A percentile compares a stretch with the other conserved stretches of the same genome.
Evolutionary conservation across 1,139 yeast species (phyloP).

Genomic region (Kodamaea derodonti): DNA sequence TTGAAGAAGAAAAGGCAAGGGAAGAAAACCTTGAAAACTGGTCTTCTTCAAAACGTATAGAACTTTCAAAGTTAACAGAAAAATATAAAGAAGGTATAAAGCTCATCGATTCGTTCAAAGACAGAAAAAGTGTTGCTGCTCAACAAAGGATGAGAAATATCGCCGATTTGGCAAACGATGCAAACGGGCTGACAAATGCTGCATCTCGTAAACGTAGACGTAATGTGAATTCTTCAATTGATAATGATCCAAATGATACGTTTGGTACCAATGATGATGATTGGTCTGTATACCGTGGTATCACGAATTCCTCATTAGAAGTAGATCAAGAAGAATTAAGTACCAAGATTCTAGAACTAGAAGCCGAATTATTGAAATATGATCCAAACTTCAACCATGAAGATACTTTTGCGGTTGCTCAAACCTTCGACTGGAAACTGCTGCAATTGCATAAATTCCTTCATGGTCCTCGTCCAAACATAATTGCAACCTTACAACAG

Average conservation of each 20-base stretch:
- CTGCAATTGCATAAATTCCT: slow-evolving; percentile 77
- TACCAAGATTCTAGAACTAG: slow-evolving; percentile 57
- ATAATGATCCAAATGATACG: slow-evolving; percentile 88
- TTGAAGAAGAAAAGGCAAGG: slow-evolving; percentile 76
- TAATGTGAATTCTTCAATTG: slow-evolving; percentile 60
- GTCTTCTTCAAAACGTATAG: slow-evolving; percentile 66
- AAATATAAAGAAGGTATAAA: slow-evolving; percentile 65
- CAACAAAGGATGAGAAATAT: slow-evolving; percentile 90
- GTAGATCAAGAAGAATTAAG: slow-evolving; percentile 73
- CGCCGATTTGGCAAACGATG: slow-evolving; percentile 83
- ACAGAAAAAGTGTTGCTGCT: slow-evolving; percentile 86
- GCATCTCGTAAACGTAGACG: slow-evolving; percentile 48
- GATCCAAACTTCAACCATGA: slow-evolving; percentile 86
- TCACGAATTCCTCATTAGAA: slow-evolving; percentile 66
- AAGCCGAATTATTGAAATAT: slow-evolving; percentile 67
- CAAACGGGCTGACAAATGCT: slow-evolving; percentile 38
- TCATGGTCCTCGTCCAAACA: slow-evolving; percentile 78
- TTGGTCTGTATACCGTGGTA: slow-evolving; percentile 88
- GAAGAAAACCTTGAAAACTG: slow-evolving; percentile 70
- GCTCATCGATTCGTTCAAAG: slow-evolving; percentile 73
- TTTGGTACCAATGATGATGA: slow-evolving; percentile 97
- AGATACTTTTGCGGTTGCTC: slow-evolving; percentile 75
- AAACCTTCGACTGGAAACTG: slow-evolving; percentile 76
- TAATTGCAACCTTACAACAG: slow-evolving; percentile 39
- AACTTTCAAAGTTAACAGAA: slow-evolving; percentile 54